Conservation (phyloP, 805 yeast genomes). For the Pichia thaimueangensis region DNA sequence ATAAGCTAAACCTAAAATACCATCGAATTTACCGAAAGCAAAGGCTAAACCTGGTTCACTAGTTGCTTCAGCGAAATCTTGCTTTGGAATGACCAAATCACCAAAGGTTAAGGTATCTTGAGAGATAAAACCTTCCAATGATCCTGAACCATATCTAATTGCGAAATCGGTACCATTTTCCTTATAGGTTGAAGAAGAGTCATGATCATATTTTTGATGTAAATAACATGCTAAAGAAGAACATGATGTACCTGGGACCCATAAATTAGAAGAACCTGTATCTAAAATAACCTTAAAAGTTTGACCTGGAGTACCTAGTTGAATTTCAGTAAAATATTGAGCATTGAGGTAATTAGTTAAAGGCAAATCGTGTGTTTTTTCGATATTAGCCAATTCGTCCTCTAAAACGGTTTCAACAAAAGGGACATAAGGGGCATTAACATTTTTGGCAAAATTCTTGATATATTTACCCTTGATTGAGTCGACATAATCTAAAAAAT, state of each 20-base stretch:
- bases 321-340: slow-evolving; percentile 89
- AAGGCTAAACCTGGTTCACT: slow-evolving; percentile 96
- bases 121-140: slow-evolving; percentile 87
- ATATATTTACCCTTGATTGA: slow-evolving; percentile 45
- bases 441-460: slow-evolving; percentile 15
- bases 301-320: slow-evolving; percentile 91
- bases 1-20: slow-evolving; percentile 92
- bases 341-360: slow-evolving; percentile 92
- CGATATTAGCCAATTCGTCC: slow-evolving; percentile 22
- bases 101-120: slow-evolving; percentile 80
- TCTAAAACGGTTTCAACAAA: slow-evolving; percentile 27
- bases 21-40: slow-evolving; percentile 98
- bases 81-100: slow-evolving; percentile 75
- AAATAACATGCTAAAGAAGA: slow-evolving; percentile 91
- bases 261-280: slow-evolving; percentile 93
- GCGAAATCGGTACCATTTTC: slow-evolving; percentile 81
- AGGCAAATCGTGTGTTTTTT: slow-evolving; percentile 64
- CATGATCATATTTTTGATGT: slow-evolving; percentile 86
- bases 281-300: slow-evolving; percentile 89
- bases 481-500: slow-evolving; percentile 41
- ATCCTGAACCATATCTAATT: slow-evolving; percentile 89
- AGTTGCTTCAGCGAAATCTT: slow-evolving; percentile 96
- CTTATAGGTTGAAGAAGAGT: slow-evolving; percentile 73
- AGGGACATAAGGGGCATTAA: slow-evolving; percentile 35
- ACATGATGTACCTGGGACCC: slow-evolving; percentile 92